Percentiles rank a stretch among this genome's conserved stretches.
These are phyloP conservation scores for Coemansia sp. DNA, from an alignment of 192 early-diverging fungal genomes.

Conservation along the genomic window DNA sequence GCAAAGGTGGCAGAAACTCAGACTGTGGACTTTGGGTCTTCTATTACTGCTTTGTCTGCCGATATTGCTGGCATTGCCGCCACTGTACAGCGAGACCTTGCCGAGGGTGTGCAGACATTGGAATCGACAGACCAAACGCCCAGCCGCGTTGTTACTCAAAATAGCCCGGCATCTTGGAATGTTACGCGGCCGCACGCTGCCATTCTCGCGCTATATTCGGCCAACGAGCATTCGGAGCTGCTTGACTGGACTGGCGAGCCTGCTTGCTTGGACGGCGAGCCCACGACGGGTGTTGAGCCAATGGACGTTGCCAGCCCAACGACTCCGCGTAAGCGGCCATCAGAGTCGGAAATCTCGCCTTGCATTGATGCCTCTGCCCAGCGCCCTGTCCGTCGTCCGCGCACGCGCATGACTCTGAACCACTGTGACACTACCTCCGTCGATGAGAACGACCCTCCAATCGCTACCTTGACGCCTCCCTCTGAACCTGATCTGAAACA, in stretches of 20 bases:
- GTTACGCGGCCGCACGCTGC: conserved; percentile 21
- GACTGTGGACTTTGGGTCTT: not conserved
- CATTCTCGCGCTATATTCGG: conserved; percentile 21
- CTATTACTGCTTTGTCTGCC: conserved; percentile 14
- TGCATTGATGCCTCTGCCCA: not conserved
- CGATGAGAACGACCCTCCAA: not conserved
- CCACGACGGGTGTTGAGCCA: not conserved
- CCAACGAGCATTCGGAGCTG: not conserved
- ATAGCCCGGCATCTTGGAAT: conserved; percentile 21
- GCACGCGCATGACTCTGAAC: conserved; percentile 9
- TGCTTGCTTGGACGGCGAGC: not conserved
- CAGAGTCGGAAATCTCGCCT: conserved; percentile 21
- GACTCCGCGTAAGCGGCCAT: conserved; percentile 30
- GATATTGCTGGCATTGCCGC: conserved; percentile 3
- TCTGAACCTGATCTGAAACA: not conserved
- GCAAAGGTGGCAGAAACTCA: conserved; percentile 13
- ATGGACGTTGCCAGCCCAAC: not conserved
- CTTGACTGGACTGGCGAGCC: conserved; percentile 42
- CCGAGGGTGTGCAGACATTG: conserved; percentile 8
- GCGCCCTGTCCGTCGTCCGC: conserved; percentile 20
- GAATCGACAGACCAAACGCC: conserved; percentile 12
- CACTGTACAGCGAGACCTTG: not conserved
- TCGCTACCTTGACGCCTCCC: not conserved
- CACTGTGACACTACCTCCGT: not conserved
- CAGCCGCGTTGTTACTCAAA: conserved; percentile 2